These are phyloP conservation scores for Exophiala dermatitidis DNA, from an alignment of 2,329 filamentous ascomycete genomes.

Conservation along the genomic window DNA sequence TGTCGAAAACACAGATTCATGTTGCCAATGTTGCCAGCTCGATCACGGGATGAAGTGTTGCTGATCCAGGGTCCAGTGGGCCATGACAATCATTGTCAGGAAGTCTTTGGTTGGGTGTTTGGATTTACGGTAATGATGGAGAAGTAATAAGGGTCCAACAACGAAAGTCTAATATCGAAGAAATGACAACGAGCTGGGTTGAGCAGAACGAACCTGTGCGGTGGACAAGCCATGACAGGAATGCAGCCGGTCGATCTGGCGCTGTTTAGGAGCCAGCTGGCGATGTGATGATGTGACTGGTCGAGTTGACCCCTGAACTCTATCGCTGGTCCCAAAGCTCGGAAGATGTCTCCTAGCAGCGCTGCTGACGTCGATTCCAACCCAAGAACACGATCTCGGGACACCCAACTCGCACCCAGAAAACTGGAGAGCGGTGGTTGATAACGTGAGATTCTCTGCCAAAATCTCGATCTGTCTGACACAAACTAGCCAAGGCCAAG, in stretches of 20 bases:
- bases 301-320: not conserved
- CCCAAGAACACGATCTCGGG: constrained; percentile 11
- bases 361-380: constrained; percentile 9
- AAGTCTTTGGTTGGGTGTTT: not conserved
- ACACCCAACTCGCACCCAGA: not conserved
- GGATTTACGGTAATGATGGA: not conserved
- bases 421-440: not conserved
- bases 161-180: not conserved
- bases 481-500: constrained; percentile 2
- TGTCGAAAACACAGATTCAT: too few species aligned
- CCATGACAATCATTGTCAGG: not conserved
- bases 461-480: constrained; percentile 10
- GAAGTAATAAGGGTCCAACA: not conserved
- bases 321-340: not conserved
- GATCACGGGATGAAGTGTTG: not conserved
- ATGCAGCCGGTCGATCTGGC: constrained; percentile 15
- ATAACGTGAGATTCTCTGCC: constrained; percentile 6
- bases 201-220: not conserved
- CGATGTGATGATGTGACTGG: not conserved
- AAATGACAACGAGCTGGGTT: not conserved
- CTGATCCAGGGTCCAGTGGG: not conserved
- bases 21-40: not conserved
- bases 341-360: not conserved
- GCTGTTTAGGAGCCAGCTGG: not conserved
- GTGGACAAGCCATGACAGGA: constrained; percentile 2